Evolutionary conservation across 768 basidiomycete species (phyloP).

Genomic region (Hericium rajendrae): DNA sequence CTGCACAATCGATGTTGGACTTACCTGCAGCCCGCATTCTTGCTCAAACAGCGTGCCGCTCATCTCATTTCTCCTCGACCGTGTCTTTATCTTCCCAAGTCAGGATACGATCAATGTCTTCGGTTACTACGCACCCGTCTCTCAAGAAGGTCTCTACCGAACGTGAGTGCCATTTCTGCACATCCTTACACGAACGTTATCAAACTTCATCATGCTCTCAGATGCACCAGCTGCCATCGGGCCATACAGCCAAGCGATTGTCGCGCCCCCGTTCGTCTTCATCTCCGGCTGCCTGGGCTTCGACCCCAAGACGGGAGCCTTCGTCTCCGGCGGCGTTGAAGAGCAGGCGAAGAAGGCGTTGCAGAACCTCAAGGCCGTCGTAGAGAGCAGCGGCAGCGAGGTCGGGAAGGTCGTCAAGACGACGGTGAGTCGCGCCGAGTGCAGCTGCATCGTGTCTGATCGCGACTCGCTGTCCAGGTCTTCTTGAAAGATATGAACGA

Average conservation of each 20-base stretch:
- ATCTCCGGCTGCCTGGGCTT: constrained; percentile 84
- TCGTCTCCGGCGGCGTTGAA: constrained; percentile 69
- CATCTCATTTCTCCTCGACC: no score
- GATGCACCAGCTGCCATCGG: constrained; percentile 75
- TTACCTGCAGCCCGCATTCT: no score
- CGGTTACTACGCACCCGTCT: constrained; percentile 26
- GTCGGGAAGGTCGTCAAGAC: constrained; percentile 83
- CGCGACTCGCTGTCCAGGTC: constrained; percentile 38
- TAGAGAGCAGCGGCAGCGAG: constrained; percentile 75
- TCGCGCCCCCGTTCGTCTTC: constrained; percentile 77
- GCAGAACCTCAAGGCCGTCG: constrained; percentile 74
- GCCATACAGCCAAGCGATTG: constrained; percentile 85
- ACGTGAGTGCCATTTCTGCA: constrained; percentile 7
- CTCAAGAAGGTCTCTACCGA: constrained; percentile 27
- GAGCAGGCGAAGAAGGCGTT: constrained; percentile 78
- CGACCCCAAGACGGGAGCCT: constrained; percentile 57
- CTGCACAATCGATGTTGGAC: no score
- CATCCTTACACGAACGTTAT: neutral
- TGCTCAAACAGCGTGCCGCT: no score
- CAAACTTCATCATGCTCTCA: constrained; percentile 25
- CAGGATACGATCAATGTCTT: constrained; percentile 15
- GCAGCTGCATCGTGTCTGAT: neutral
- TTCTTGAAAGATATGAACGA: constrained; percentile 92
- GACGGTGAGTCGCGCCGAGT: constrained; percentile 45
- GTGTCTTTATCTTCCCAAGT: no score